A percentile compares a stretch with the other conserved stretches of the same genome.
phyloP scores from a whole-genome alignment of 805 yeast genomes.

The Kodamaea jinghongensis region DNA sequence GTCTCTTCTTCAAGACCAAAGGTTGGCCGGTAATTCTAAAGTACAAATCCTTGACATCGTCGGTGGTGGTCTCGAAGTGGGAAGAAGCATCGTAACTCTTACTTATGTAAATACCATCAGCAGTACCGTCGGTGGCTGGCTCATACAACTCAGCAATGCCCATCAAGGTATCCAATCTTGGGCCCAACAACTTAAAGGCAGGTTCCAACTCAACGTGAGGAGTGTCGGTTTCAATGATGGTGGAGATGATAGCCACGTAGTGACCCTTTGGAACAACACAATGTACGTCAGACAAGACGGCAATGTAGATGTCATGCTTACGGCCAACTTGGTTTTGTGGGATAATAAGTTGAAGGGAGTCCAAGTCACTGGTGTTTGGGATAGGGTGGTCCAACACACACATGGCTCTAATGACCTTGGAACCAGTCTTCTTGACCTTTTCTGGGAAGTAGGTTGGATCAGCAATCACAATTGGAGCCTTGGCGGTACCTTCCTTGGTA shows the following conservation, averaged over 20 bases:
- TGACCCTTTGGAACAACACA: slow-evolving; percentile 87
- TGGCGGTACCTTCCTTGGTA: slow-evolving; percentile 88
- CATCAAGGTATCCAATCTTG: slow-evolving; percentile 80
- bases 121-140: slow-evolving; percentile 79
- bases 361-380: slow-evolving; percentile 75
- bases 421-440: slow-evolving; percentile 68
- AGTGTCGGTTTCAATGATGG: slow-evolving; percentile 87
- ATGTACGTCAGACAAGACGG: slow-evolving; percentile 84
- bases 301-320: slow-evolving; percentile 91
- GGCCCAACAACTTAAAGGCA: slow-evolving; percentile 87
- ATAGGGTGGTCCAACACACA: slow-evolving; percentile 89
- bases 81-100: slow-evolving; percentile 91
- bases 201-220: slow-evolving; percentile 93
- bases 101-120: slow-evolving; percentile 77
- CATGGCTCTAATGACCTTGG: slow-evolving; percentile 76
- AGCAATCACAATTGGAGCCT: slow-evolving; percentile 91
- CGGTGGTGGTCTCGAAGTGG: slow-evolving; percentile 94
- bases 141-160: slow-evolving; percentile 90
- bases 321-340: slow-evolving; percentile 95
- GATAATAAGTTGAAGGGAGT: slow-evolving; percentile 89
- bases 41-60: slow-evolving; percentile 93
- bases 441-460: slow-evolving; percentile 98
- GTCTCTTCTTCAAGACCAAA: slow-evolving; percentile 76
- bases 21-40: slow-evolving; percentile 91
- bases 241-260: slow-evolving; percentile 89